Evolutionary conservation across 345 rosid genomes (phyloP), one percentile per base, ranked within the genome.

Genomic region (Arabidopsis arenosa): DNA sequence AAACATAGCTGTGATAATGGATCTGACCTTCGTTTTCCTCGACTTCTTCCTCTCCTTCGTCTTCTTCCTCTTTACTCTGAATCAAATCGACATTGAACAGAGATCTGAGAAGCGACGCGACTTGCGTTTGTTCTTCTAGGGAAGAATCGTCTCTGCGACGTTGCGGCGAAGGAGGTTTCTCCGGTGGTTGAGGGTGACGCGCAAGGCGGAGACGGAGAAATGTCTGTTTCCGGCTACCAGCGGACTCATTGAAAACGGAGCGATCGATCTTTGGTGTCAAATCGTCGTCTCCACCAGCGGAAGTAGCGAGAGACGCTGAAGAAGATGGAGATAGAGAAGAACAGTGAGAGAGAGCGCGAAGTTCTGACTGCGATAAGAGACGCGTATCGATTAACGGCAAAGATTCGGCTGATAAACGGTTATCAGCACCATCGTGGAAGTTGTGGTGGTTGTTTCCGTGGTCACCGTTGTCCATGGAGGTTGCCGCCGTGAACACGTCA

Each of bases 211-310:
- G 89, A 43, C 93, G 96, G 57, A 81, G 92, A 85, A 87, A 94
- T 59, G 99, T 95, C 70, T 95, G 99, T 39, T 89, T 92, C 55
- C 91, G 92, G 79, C 97, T 89, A 1, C 97, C 97, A 63, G 99
- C 97, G 60, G 97, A 94, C 68, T 94, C 99, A 58, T 92, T 95
- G 87, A 95, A 93, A 65, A 91, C 88, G 74, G 96, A 85, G 40
- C 90, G 93, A 70, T 93, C 98, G 69, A 94, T 88, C 75, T 85
- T 92, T 14, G 88, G 96, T 49, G 85, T 87, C 44, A 83, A 61
- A 45, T 86, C 77, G 62, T 83, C 91, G 74, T 83, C 66, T 65
- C 74, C 85, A 39, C 69, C 71, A 26, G 54, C 49, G 54, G 74
- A 73, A 66, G 74, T 17, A 63, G 58, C 70, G 48, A 76, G 79